These are phyloP conservation scores for Sphaerostilbella broomeana DNA, from an alignment of 2,329 filamentous ascomycete genomes.

Conservation along the genomic window DNA sequence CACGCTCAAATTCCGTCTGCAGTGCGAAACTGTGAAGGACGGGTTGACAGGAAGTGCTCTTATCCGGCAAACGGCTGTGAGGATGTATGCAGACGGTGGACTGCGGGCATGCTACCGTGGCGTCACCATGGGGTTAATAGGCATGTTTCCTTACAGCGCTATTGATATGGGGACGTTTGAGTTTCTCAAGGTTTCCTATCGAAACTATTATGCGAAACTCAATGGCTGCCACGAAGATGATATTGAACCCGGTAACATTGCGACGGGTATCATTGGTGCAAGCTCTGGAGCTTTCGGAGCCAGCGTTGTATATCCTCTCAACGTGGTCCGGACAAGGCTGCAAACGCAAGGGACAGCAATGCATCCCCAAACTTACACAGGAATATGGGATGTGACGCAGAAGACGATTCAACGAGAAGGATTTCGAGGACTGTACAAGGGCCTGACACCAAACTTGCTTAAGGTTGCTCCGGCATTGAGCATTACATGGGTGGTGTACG, in stretches of 20 bases:
- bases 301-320: constrained; percentile 90
- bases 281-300: constrained; percentile 88
- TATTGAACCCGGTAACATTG: constrained; percentile 70
- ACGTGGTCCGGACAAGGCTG: constrained; percentile 82
- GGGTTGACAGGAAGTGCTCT: constrained; percentile 78
- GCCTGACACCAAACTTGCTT: constrained; percentile 86
- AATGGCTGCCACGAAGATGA: constrained; percentile 76
- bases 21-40: constrained; percentile 86
- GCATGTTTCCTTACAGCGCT: constrained; percentile 96
- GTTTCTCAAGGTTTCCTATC: constrained; percentile 72
- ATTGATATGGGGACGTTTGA: constrained; percentile 97
- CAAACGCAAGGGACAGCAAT: constrained; percentile 93
- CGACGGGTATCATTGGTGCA: constrained; percentile 82
- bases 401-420: constrained; percentile 83
- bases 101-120: constrained; percentile 79
- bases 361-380: constrained; percentile 83
- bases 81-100: constrained; percentile 76
- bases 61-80: constrained; percentile 73
- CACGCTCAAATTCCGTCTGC: constrained; percentile 74
- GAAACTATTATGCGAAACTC: constrained; percentile 61
- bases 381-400: constrained; percentile 80
- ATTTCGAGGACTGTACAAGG: constrained; percentile 82
- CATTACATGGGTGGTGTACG: constrained; percentile 91
- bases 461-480: constrained; percentile 95
- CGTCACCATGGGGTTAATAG: constrained; percentile 84